Base-by-base conservation (phyloP, 768 basidiomycete species). In the Suillus hirtellus region DNA sequence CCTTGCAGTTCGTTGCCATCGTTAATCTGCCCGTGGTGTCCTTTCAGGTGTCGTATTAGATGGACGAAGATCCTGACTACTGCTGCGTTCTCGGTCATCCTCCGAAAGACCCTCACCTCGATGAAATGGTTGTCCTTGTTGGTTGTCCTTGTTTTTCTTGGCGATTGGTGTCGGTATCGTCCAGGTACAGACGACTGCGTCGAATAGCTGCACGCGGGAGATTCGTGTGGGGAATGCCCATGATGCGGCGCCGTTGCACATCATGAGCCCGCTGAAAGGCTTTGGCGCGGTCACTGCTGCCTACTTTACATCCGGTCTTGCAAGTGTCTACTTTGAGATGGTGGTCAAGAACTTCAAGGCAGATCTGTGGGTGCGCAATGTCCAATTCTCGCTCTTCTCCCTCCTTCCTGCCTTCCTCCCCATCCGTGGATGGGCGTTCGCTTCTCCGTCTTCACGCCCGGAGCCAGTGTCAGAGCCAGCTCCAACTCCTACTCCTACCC, bases 31-130 rank as follows among this genome's bases (percentile, higher is more conserved):
- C 94, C 44, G 96, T 95, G 60, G 96, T 97, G 15, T 94, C 96
- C 3, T 99, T 98, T 79, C 96, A 99, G 75, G 95, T 98, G 66
- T 93, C 92, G 10, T 96, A 98, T 75, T 95, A 98, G 77, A 96
- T 98, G n/a, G n/a, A n/a, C n/a, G 95, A 98, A 98, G 77, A 98
- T 98, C 73, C 84, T 98, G 62, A 98, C 95, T 56, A 98, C 95
- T 15, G 96, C 95, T 21, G 93, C 90, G 59, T 96, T 96, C 75
- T 93, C 92, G 49, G 94, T 96, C 61, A 76, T 86, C 2, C 82
- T 96, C 17, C 87, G 94, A 46, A 92, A 83, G 72, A 85, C 83
- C 69, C 80, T 99, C 44, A 82, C 82, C 37, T 76, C 83, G 0
- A 82, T 82, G 2, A 95, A 98, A 73, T n/a, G n/a, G n/a, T n/a